Evolutionary conservation across 2,329 filamentous ascomycete genomes (phyloP).

Genomic region (Penicillium sp.): DNA sequence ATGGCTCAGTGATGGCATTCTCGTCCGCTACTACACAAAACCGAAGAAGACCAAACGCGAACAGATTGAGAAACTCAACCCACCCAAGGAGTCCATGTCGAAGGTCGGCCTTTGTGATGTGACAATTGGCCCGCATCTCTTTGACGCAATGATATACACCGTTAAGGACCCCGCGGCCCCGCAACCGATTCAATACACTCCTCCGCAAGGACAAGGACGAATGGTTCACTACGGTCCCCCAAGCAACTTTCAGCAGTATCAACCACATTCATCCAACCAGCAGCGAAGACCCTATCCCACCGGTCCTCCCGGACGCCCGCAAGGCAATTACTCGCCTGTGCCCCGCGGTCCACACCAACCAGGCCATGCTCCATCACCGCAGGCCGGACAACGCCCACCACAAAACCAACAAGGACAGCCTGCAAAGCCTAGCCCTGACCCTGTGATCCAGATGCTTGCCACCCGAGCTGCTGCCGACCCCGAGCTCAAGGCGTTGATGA

Average conservation of each 20-base stretch:
- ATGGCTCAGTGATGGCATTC: slow-evolving; percentile 57
- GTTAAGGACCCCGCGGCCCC: slow-evolving; percentile 52
- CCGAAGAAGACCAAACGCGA: slow-evolving; percentile 57
- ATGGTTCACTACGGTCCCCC: slow-evolving; percentile 46
- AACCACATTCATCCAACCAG: slow-evolving; percentile 38
- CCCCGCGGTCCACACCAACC: slow-evolving; percentile 20
- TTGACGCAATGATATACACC: slow-evolving; percentile 59
- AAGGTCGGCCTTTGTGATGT: slow-evolving; percentile 60
- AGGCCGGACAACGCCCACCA: slow-evolving; percentile 29
- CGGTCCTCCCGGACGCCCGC: slow-evolving; percentile 27
- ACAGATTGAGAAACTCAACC: slow-evolving; percentile 48
- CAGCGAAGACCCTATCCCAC: slow-evolving; percentile 30
- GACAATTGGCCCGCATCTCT: slow-evolving; percentile 64
- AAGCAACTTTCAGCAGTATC: slow-evolving; percentile 44
- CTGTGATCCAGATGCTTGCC: slow-evolving; percentile 56
- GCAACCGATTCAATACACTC: slow-evolving; percentile 39
- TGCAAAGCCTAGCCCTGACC: slow-evolving; percentile 48
- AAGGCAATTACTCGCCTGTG: slow-evolving; percentile 23
- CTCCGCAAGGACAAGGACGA: slow-evolving; percentile 41
- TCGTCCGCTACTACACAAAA: slow-evolving; percentile 60
- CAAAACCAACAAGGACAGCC: slow-evolving; percentile 36
- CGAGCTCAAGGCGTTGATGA: slow-evolving; percentile 53
- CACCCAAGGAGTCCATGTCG: slow-evolving; percentile 54
- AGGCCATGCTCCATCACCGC: slow-evolving; percentile 23
- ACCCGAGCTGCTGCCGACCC: slow-evolving; percentile 51